Evolutionary conservation across 345 rosid species (phyloP), one percentile per base, ranked within the genome.

Genomic region (Garcia nutans): DNA sequence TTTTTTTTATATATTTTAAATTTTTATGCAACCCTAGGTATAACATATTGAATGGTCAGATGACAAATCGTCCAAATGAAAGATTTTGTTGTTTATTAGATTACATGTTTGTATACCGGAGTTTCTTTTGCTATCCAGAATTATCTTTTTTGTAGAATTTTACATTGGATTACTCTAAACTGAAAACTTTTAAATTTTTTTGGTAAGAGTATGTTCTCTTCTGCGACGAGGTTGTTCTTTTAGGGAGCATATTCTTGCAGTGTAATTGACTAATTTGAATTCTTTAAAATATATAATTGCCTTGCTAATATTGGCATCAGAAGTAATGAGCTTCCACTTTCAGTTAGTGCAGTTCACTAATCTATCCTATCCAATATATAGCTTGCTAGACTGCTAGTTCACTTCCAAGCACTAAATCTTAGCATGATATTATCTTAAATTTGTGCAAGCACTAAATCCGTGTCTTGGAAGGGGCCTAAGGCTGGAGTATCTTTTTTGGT

Each of bases 381-480:
- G 22, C 50, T 6, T 52, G 28, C 0, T 20, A 17, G 17, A 47
- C 13, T 47, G 50, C 3, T 11, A 11, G 1, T 60, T 56, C 9
- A 11, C 28, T 55, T 75, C 66, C 63, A 4, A 5, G 63, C 74
- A 9, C 71, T 26, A 52, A 52, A 73, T 13, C 26, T 61, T 37
- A 17, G 26, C 23, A 45, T 67, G 60, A 15, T 50, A 63, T 66
- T 54, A 56, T 62, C 49, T 66, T 33, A 58, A 62, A 60, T 70
- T 71, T 68, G 61, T 77, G 68, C 92, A 96, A 98, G 97, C 86
- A n/a, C n/a, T n/a, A n/a, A n/a, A n/a, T n/a, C n/a, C n/a, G n/a
- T n/a, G n/a, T n/a, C n/a, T n/a, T n/a, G n/a, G n/a, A n/a, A n/a
- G n/a, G n/a, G n/a, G n/a, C n/a, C n/a, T n/a, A n/a, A n/a, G n/a